Evolutionary conservation across 2,329 filamentous ascomycete species (phyloP).

Genomic region (Coniochaeta hoffmannii): DNA sequence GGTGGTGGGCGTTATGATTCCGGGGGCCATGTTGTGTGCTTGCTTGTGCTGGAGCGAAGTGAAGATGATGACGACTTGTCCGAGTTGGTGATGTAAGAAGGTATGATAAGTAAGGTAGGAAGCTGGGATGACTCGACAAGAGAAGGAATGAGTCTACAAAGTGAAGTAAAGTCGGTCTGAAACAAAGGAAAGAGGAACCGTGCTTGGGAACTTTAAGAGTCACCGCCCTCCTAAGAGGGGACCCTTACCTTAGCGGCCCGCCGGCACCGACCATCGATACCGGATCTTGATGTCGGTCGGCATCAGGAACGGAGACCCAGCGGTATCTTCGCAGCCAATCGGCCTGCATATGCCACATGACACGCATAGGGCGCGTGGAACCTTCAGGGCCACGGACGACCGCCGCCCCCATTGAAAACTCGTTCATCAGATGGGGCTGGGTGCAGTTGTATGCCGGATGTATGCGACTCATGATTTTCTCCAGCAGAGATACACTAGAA

Average conservation of each 20-base stretch:
- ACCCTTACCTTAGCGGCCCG: neutral
- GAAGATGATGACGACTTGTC: neutral
- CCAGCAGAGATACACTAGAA: neutral
- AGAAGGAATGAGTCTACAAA: neutral
- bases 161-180: neutral
- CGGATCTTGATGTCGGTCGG: neutral
- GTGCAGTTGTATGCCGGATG: neutral
- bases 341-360: neutral
- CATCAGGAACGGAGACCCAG: neutral
- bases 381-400: neutral
- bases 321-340: neutral
- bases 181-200: neutral
- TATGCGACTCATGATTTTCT: neutral
- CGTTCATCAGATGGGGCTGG: neutral
- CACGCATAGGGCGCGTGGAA: constrained; percentile 1
- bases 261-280: neutral
- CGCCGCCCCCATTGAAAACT: neutral
- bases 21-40: constrained; percentile 18
- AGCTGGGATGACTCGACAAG: neutral
- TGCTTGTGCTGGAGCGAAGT: constrained; percentile 44
- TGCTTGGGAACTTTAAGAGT: neutral
- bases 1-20: constrained; percentile 15
- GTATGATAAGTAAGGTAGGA: neutral
- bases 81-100: neutral
- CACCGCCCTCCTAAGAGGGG: neutral